phyloP scores from a whole-genome alignment of 139 green algal species.

The Zygnema circumcarinatum region DNA sequence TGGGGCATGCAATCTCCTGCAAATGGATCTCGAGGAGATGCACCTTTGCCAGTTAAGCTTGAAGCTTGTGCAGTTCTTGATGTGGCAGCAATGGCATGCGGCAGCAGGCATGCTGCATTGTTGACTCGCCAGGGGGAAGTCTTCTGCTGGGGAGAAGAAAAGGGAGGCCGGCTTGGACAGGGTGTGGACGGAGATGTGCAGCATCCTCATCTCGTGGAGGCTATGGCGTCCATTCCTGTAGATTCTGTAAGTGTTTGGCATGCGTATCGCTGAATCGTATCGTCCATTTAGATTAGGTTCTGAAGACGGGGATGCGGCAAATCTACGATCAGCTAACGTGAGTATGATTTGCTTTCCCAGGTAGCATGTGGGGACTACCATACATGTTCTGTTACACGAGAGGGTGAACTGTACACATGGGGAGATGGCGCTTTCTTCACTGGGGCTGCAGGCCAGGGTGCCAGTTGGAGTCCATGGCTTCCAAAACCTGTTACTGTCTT shows the following conservation, averaged over 20 bases:
- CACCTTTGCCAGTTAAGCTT: constrained; percentile 21
- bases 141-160: constrained; percentile 58
- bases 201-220: constrained; percentile 54
- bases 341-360: constrained; percentile 3
- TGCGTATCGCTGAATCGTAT: background rate
- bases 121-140: constrained; percentile 54
- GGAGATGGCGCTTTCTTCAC: constrained; percentile 63
- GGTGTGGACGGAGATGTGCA: constrained; percentile 36
- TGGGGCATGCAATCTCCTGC: constrained; percentile 10
- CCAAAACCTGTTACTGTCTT: constrained; percentile 39
- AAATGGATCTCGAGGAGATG: constrained; percentile 19
- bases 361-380: constrained; percentile 59
- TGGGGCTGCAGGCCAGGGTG: constrained; percentile 72
- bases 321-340: no score
- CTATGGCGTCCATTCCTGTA: constrained; percentile 14
- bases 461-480: constrained; percentile 53
- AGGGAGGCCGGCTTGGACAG: constrained; percentile 48
- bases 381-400: constrained; percentile 45
- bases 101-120: constrained; percentile 42
- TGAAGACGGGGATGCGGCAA: no score
- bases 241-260: constrained; percentile 14
- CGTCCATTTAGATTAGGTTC: no score
- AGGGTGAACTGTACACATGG: constrained; percentile 81
- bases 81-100: constrained; percentile 51
- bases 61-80: constrained; percentile 53